Base-by-base conservation (phyloP, 2,329 filamentous ascomycete genomes). In the Corynespora cassiicola region DNA sequence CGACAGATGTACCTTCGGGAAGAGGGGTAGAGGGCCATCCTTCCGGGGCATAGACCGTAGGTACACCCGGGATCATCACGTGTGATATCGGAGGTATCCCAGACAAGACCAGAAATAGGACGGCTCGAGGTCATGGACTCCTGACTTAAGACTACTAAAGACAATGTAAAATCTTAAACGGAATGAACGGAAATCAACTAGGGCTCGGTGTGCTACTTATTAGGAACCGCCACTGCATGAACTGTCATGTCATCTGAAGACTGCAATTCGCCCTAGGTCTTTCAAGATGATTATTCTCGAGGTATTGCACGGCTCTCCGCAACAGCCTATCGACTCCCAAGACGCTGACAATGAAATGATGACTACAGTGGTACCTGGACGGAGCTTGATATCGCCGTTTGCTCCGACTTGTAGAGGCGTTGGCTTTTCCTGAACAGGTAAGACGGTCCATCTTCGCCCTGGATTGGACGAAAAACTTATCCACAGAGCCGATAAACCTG, bases 151-250 rank as follows among this genome's bases (percentile, higher is more conserved):
- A n/a, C n/a, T n/a, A n/a, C n/a, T n/a, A n/a, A n/a, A n/a, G n/a
- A n/a, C n/a, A n/a, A n/a, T n/a, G n/a, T n/a, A n/a, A n/a, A n/a
- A n/a, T n/a, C n/a, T n/a, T n/a, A n/a, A n/a, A n/a, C n/a, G n/a
- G n/a, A n/a, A n/a, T n/a, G 39, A 33, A 32, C 6, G 11, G 16
- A 22, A 34, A 34, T 26, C 6, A 28, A 21, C 19, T 32, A 38
- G n/a, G 35, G 35, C 31, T 34, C 21, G 19, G 16, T 27, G 25
- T 39, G 32, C 36, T 52, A 49, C 45, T 54, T 54, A 52, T 54
- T 23, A 41, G 23, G 42, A 22, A 38, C 37, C 39, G 27, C 32
- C 20, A 25, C 31, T 10, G 32, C 36, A 44, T 50, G n/a, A 17
- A 18, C 20, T 6, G 12, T 36, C 15, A 17, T 35, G 39, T 36